A percentile compares a stretch with the other conserved stretches of the same genome.
These are phyloP conservation scores for Fusarium sp. DNA, from an alignment of 2,329 filamentous ascomycete species.

Conservation along the genomic window DNA sequence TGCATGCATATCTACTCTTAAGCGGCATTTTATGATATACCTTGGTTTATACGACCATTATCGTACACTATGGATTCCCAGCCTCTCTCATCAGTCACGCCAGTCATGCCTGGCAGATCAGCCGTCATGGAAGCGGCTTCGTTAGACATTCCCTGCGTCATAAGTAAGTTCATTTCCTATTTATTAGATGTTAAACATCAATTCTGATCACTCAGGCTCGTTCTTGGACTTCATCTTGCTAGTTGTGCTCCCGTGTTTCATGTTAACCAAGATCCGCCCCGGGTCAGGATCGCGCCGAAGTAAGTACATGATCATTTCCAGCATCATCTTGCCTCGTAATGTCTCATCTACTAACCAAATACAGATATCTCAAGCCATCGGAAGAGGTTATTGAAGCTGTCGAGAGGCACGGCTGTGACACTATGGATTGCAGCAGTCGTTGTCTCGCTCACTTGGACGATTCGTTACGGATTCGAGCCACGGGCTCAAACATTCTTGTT, in stretches of 20 bases:
- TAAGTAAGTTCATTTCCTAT: background rate
- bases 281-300: background rate
- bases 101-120: background rate
- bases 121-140: background rate
- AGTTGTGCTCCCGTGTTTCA: background rate
- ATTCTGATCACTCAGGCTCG: background rate
- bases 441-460: background rate
- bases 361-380: background rate
- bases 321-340: background rate
- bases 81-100: background rate
- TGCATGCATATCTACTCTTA: background rate
- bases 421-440: background rate
- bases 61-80: background rate
- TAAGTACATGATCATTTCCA: background rate
- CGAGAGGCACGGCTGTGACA: background rate
- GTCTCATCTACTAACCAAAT: background rate
- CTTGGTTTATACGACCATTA: background rate
- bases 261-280: background rate
- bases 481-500: background rate
- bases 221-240: background rate
- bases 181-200: fast-evolving
- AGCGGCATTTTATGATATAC: no score
- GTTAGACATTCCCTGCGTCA: background rate
- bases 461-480: background rate
- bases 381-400: background rate